Conservation (phyloP, 192 early-diverging fungal genomes). For the Helicostylum pulchrum region DNA sequence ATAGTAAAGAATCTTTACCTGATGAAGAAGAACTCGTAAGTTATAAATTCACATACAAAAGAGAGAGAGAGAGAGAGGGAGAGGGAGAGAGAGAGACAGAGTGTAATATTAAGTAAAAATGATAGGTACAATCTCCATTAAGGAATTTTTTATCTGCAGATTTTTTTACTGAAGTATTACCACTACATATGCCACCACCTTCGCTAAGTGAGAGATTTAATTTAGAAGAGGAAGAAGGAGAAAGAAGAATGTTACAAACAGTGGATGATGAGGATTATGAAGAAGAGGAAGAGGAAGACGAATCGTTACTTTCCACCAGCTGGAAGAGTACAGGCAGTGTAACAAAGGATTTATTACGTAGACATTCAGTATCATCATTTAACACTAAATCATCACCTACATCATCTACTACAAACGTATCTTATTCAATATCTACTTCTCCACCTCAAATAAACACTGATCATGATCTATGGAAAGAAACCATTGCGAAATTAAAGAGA, state of each 20-base stretch:
- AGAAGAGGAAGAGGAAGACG: slow-evolving; percentile 9
- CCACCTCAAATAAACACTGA: slow-evolving; percentile 1
- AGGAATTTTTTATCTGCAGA: slow-evolving; percentile 35
- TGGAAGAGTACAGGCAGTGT: slow-evolving; percentile 16
- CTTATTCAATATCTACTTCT: slow-evolving; percentile 24
- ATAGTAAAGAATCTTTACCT: slow-evolving; percentile 36
- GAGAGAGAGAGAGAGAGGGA: too few species aligned
- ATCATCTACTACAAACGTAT: slow-evolving; percentile 12
- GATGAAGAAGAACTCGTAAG: slow-evolving; percentile 40
- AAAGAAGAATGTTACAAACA: background rate
- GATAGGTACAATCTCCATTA: slow-evolving; percentile 26
- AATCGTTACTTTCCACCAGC: background rate
- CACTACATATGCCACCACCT: slow-evolving; percentile 36
- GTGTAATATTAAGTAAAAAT: background rate
- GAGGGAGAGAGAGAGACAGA: too few species aligned
- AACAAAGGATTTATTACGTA: slow-evolving; percentile 5
- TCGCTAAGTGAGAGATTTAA: slow-evolving; percentile 28
- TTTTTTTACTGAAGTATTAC: slow-evolving; percentile 33
- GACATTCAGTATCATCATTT: slow-evolving; percentile 25
- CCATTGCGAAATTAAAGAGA: slow-evolving; percentile 16
- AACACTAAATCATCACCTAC: slow-evolving; percentile 8
- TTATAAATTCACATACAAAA: too few species aligned
- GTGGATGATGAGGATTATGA: background rate
- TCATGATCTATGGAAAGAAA: slow-evolving; percentile 20
- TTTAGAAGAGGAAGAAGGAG: slow-evolving; percentile 11